Base-by-base conservation (phyloP, 2,329 filamentous ascomycete species). In the Harringtonia aguacate region DNA sequence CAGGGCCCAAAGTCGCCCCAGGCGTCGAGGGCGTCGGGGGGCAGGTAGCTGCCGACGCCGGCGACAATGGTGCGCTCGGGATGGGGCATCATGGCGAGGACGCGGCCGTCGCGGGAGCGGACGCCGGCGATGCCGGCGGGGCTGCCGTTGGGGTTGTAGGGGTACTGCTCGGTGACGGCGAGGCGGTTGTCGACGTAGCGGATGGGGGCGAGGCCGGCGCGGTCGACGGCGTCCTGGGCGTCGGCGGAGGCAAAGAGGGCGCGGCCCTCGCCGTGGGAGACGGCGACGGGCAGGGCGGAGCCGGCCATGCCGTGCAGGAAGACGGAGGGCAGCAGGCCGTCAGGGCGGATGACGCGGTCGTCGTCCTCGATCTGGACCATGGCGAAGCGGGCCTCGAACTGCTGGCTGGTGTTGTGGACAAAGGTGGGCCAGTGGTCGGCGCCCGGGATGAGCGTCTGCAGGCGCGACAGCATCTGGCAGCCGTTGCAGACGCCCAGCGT, bases 401-500 rank as follows among this genome's bases (percentile, higher is more conserved):
- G 89, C 61, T 90, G 81, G 58, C 80, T 86, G 41, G 73, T 67
- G 62, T 97, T 97, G 47, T 84, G 73, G 46, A 90, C 83, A 62
- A 95, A 95, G 21, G 76, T 84, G 3, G 88, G 89, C 88, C 89
- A 95, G 55, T 75, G 66, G 51, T 76, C 68, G 0, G 88, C 79
- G n/a, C 88, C 89, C 1, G 88, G 89, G 50, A 95, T 94, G 43
- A 95, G 69, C 47, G 83, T 79, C 58, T 86, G 86, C 64, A 94
- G 69, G 41, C 87, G 79, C 7, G 84, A 84, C 34, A 97, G 70
- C 78, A 97, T 94, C 64, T 98, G 92, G 60, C 92, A 97, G 41
- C 92, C 92, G 61, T 98, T 98, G 74, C 92, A 97, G 29, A 97
- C 87, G 54, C 92, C 92, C 1, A 98, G 74, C 0, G 87, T 73